These are phyloP conservation scores for Dissophora ornata DNA, from an alignment of 192 early-diverging fungal species.

Conservation along the genomic window DNA sequence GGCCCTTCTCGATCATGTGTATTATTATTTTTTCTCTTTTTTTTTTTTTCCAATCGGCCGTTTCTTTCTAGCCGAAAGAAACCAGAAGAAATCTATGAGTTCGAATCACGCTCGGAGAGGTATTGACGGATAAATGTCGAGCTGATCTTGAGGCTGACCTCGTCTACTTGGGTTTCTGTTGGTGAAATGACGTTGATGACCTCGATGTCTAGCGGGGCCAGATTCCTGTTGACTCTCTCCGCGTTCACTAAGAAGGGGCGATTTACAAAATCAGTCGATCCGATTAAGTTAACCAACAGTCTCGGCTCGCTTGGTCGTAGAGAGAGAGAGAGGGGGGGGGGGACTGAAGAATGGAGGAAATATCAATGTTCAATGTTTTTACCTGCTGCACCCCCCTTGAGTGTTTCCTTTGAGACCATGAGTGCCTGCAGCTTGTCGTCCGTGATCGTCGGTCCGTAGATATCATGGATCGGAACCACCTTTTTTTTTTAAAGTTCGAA, in stretches of 20 bases:
- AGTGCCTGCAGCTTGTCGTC: conserved; percentile 81
- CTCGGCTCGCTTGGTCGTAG: too few species aligned
- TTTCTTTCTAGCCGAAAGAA: too few species aligned
- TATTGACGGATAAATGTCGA: conserved; percentile 77
- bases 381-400: conserved; percentile 78
- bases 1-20: too few species aligned
- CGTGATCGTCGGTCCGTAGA: conserved; percentile 85
- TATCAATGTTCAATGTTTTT: neutral
- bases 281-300: too few species aligned
- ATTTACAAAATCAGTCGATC: neutral
- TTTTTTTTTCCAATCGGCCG: too few species aligned
- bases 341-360: too few species aligned
- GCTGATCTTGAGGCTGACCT: conserved; percentile 75
- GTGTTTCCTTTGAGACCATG: conserved; percentile 87
- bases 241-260: conserved; percentile 69
- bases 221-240: conserved; percentile 66
- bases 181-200: conserved; percentile 78
- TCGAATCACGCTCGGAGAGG: conserved; percentile 46
- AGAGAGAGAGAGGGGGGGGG: too few species aligned
- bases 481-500: conserved; percentile 29
- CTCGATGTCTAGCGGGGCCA: conserved; percentile 69
- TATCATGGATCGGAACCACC: conserved; percentile 81
- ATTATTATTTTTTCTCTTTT: too few species aligned
- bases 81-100: too few species aligned
- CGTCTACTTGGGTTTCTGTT: conserved; percentile 44